Evolutionary conservation across 306 rosid genomes (phyloP), one percentile per base, ranked within the genome.

Genomic region (Ormosia emarginata): DNA sequence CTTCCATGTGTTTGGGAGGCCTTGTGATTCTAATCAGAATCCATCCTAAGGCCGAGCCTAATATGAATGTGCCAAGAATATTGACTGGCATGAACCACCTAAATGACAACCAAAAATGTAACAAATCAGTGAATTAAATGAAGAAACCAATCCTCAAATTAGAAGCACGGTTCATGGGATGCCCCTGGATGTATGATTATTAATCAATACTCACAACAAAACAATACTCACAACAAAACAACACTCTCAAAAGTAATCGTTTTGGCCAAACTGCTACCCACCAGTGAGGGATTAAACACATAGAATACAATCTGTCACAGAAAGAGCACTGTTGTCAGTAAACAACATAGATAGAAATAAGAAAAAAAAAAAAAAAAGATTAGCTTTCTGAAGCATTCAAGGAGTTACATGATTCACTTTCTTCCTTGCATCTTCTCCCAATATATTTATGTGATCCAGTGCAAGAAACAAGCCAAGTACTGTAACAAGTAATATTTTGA

Each of bases 71-170:
- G 17, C 1, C 7, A 46, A 89, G 75, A 71, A 89, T 8, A 75
- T 86, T 89, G 7, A 89, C 55, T 18, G 92, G 92, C 90, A 89
- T 86, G 87, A 86, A 89, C 92, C 92, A 89, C 88, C 92, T 89
- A 57, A 71, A 37, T 37, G 1, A 63, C 61, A 59, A 46, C 9
- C 30, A 67, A 77, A 71, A 64, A 37, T 32, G 63, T 9, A 68
- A 39, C 73, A 64, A 29, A 75, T 0, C 46, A 18, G 18, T 81
- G 32, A 49, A 49, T 59, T 53, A 55, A 71, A 29, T 32, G 17
- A 55, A 66, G 46, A 44, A 63, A 81, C 65, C 30, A 49, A 55
- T 46, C 75, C 71, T 82, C 62, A 67, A 43, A 37, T 11, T 32
- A 36, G 36, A 64, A 61, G 53, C 61, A 63, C n/a, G 44, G 47